Evolutionary conservation across 805 yeast genomes (phyloP).

Genomic region (Scheffersomyces amazonensis): DNA sequence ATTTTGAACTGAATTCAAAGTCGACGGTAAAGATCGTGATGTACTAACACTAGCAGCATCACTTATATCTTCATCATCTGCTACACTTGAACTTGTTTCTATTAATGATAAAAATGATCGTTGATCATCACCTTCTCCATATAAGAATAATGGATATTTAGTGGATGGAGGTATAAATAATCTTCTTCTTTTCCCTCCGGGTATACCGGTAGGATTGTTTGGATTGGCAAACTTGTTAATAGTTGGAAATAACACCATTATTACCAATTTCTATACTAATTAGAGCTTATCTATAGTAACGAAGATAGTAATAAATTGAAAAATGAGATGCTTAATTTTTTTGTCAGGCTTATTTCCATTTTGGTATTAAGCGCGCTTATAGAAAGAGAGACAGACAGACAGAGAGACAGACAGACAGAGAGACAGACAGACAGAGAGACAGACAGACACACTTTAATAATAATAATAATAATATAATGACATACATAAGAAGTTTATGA

Average conservation of each 20-base stretch:
- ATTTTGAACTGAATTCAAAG: constrained; percentile 33
- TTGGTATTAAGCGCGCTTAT: too few species aligned
- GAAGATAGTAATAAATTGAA: too few species aligned
- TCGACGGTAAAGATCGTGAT: constrained; percentile 40
- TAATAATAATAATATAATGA: too few species aligned
- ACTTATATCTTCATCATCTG: constrained; percentile 26
- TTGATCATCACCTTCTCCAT: constrained; percentile 44
- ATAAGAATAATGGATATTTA: constrained; percentile 37
- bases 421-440: too few species aligned
- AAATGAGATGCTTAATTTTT: too few species aligned
- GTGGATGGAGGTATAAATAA: constrained; percentile 45
- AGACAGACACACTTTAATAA: too few species aligned
- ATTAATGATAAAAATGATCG: constrained; percentile 40
- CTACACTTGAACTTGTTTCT: constrained; percentile 29
- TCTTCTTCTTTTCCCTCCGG: constrained; percentile 36
- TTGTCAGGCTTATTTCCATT: too few species aligned
- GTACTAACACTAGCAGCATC: constrained; percentile 42
- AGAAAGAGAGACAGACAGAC: too few species aligned
- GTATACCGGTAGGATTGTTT: constrained; percentile 24
- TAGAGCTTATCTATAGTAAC: too few species aligned
- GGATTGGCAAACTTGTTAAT: constrained; percentile 43
- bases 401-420: too few species aligned
- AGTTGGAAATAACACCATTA: constrained; percentile 39
- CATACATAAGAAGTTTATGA: too few species aligned
- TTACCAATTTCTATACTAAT: too few species aligned